Evolutionary conservation across 2,329 filamentous ascomycete species (phyloP).

Genomic region (Alternaria solani): DNA sequence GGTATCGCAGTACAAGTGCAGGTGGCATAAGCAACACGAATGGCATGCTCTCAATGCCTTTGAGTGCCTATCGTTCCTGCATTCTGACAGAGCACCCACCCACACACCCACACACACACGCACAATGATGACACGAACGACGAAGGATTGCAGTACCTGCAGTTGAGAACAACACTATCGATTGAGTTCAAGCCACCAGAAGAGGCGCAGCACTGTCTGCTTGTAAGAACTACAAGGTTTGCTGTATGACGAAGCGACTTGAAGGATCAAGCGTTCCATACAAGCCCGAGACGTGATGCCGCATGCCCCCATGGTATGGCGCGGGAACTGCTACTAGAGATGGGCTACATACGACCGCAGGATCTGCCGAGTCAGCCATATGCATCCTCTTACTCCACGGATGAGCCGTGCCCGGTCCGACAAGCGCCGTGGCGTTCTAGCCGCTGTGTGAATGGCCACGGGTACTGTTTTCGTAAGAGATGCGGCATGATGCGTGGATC

Average conservation of each 20-base stretch:
- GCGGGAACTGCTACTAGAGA: constrained; percentile 9
- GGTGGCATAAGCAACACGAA: neutral
- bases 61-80: constrained; percentile 9
- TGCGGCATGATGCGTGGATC: neutral
- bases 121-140: constrained; percentile 4
- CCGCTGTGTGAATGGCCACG: neutral
- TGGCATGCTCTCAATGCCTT: neutral
- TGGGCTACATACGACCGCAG: constrained; percentile 3
- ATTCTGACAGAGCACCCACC: constrained; percentile 2
- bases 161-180: neutral
- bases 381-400: constrained; percentile 12
- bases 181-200: constrained; percentile 7
- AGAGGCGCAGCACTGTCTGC: neutral
- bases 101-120: neutral
- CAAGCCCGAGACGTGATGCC: neutral
- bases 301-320: constrained; percentile 7
- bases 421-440: constrained; percentile 21
- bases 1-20: neutral
- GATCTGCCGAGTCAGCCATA: constrained; percentile 10
- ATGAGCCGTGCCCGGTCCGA: constrained; percentile 12
- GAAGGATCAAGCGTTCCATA: constrained; percentile 2
- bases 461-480: neutral
- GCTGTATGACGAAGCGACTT: neutral
- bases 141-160: constrained; percentile 6
- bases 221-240: neutral